Base-by-base conservation (phyloP, 2,329 filamentous ascomycete genomes). In the Stachybotrys chlorohalonatus region DNA sequence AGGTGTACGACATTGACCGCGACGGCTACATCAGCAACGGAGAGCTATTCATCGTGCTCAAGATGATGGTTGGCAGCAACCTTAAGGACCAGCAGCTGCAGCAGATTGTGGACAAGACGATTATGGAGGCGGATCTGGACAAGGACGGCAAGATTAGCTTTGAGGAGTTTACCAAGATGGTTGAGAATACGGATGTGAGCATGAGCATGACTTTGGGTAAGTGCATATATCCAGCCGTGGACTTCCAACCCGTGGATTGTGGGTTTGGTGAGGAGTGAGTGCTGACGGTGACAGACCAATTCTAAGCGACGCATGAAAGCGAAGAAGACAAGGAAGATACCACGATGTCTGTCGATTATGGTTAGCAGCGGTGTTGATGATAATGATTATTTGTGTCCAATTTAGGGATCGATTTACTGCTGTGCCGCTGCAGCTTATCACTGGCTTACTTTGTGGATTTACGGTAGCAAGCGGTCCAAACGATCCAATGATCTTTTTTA, bases 51-150 rank as follows among this genome's bases (percentile, higher is more conserved):
- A 97, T 99, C 66, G 94, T 99, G 67, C 81, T 99, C 66, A 99
- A 99, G 87, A 99, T 99, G 94, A 99, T 99, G 94, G 94, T 99
- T 52, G 94, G 94, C 57, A 96, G 89, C 77, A 99, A 99, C 73
- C 77, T 99, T 67, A 99, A 99, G 81, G 94, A 99, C 72, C 90
- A 96, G 75, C 94, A 99, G 76, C 76, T 99, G 70, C 94, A 99
- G 77, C 94, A 93, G 83, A 99, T 99, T 70, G 94, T 99, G 63
- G 94, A 99, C 78, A 99, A 99, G 84, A 99, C 94, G 57, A 97
- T 99, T 71, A 97, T 97, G 94, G 94, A 99, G 77, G 94, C 94
- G 51, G 94, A 99, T 73, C 81, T 92, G 63, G 94, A 99, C 73
- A 85, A 86, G 58, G 94, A 99, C 71, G 94, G 94, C 66, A 95